Conservation (phyloP, 768 basidiomycete species). For the Pleurotus citrinopileatus region DNA sequence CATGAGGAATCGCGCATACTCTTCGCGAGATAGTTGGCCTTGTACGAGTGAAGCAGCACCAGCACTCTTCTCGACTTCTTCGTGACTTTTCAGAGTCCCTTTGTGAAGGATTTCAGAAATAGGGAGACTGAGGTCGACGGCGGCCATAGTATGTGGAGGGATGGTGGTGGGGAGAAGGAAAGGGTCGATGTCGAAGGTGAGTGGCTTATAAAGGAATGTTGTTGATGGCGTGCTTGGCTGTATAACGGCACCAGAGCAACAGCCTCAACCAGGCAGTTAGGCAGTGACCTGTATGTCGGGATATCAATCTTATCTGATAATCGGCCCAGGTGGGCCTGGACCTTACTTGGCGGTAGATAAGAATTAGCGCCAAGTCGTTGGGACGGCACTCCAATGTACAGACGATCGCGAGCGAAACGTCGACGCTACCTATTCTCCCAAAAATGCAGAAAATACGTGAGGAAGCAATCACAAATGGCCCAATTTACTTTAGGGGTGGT, state of each 20-base stretch:
- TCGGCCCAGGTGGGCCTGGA: not conserved
- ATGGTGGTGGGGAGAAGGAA: constrained; percentile 13
- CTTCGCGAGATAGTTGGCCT: constrained; percentile 56
- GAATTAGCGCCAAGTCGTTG: too few species aligned
- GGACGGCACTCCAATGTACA: too few species aligned
- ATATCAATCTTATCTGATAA: constrained; percentile 6
- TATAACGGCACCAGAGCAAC: not conserved
- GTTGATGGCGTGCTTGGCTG: not conserved
- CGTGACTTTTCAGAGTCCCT: constrained; percentile 51
- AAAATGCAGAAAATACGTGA: too few species aligned
- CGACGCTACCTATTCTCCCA: too few species aligned
- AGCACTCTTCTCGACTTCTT: constrained; percentile 51
- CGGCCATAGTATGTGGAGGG: constrained; percentile 29
- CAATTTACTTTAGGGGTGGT: too few species aligned
- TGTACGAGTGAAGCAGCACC: constrained; percentile 56
- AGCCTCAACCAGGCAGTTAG: not conserved
- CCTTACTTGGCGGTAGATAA: not conserved
- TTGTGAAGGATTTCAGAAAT: constrained; percentile 47
- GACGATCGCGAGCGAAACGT: too few species aligned
- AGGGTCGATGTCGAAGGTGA: constrained; percentile 11
- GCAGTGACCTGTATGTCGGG: not conserved
- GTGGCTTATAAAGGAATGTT: constrained; percentile 8
- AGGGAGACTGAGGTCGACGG: constrained; percentile 37
- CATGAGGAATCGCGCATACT: constrained; percentile 71
- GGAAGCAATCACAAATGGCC: too few species aligned